phyloP scores from a whole-genome alignment of 1,284 basidiomycete species.

The Leccinum solheimii region DNA sequence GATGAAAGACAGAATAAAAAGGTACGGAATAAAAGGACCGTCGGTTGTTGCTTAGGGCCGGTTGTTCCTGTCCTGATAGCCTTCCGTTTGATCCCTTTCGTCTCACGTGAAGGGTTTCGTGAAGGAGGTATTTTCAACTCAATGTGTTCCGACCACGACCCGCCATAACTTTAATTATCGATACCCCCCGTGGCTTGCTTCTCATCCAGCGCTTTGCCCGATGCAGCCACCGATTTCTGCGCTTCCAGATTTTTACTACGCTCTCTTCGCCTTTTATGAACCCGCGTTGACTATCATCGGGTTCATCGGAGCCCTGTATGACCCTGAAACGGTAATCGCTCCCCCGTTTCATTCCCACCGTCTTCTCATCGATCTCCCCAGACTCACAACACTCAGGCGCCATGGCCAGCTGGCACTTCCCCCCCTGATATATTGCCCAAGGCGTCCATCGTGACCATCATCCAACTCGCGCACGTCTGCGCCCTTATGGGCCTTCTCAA shows the following conservation, averaged over 20 bases:
- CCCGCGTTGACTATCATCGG: conserved; percentile 64
- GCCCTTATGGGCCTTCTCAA: conserved; percentile 71
- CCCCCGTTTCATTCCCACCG: conserved; percentile 6
- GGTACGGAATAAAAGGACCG: conserved; percentile 34
- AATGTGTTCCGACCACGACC: conserved; percentile 4
- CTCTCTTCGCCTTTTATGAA: conserved; percentile 71
- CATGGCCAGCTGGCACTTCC: conserved; percentile 55
- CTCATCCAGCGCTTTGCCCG: conserved; percentile 11
- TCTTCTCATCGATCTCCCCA: conserved; percentile 30
- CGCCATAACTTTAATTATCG: background rate
- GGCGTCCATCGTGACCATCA: conserved; percentile 63
- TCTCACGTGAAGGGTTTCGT: background rate
- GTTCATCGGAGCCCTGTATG: conserved; percentile 63
- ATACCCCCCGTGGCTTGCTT: background rate
- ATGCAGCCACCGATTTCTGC: conserved; percentile 52
- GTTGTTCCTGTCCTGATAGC: conserved; percentile 15
- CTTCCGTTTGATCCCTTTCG: background rate
- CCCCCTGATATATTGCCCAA: conserved; percentile 53
- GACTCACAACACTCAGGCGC: conserved; percentile 73
- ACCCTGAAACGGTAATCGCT: conserved; percentile 59
- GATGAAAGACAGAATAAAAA: background rate
- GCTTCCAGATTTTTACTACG: conserved; percentile 69
- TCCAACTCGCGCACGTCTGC: conserved; percentile 75
- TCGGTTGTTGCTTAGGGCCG: conserved; percentile 40
- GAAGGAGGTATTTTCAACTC: conserved; percentile 1